Evolutionary conservation across 768 basidiomycete genomes (phyloP), one percentile per base, ranked within the genome.

Genomic region (Suillus tomentosus): DNA sequence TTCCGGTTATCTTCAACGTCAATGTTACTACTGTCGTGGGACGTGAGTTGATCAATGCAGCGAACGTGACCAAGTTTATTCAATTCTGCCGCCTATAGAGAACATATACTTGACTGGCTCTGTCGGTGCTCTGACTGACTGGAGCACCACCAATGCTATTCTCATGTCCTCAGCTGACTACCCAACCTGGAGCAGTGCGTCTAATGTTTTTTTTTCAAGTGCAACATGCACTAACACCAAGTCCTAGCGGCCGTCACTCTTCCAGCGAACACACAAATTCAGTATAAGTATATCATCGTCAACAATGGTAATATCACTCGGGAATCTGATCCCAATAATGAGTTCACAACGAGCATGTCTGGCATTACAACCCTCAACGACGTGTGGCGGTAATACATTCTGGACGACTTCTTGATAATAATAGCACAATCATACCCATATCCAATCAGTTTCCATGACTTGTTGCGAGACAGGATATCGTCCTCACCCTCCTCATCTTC

Each of bases 271-370:
- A 82, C 84, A 2, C 67, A 68, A 51, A 79, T 92, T 62, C 77
- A 89, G 73, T 92, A 90, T 82, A 92, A 92, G 74, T 92, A 88
- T 72, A 83, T 91, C 69, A 79, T 84, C 62, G 88, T 81, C 64
- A 65, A 75, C 70, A 85, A 85, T 60, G 86, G 83, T 5, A 69
- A 70, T 11, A 78, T 88, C 43, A 87, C 84, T 14, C 92, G 90
- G 91, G 88, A 91, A 76, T 77, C 81, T 27, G 89, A 87, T 71
- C 87, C 89, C 37, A 89, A 90, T 71, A 83, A 80, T 65, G 69
- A 68, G 36, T 71, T 87, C 69, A 84, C 78, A 0, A 86, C 87
- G 13, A 83, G 82, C 2, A 72, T 78, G 1, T 76, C 74, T 34
- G 84, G 83, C 1, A 69, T 76, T 19, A 69, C 67, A 65, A 77